Percentiles rank a stretch among this genome's conserved stretches.
Evolutionary conservation across 2,329 filamentous ascomycete species (phyloP).

Genomic region (Pyrenochaeta sp.): DNA sequence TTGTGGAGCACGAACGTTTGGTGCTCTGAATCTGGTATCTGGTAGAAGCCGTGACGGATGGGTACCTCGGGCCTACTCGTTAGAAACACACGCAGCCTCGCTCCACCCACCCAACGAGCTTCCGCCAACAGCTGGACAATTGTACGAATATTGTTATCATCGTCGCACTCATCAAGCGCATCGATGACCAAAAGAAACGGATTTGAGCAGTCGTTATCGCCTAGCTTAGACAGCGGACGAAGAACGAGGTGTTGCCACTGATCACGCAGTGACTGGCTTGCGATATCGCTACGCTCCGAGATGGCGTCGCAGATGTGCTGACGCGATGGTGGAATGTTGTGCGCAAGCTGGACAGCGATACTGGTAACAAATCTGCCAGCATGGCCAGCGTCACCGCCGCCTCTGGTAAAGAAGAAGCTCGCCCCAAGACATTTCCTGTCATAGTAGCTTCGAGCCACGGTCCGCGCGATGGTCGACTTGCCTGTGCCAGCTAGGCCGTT

Average conservation of each 20-base stretch:
- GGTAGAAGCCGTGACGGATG: constrained; percentile 17
- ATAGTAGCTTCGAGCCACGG: constrained; percentile 28
- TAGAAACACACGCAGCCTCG: constrained; percentile 21
- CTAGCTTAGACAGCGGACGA: constrained; percentile 13
- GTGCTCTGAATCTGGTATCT: constrained; percentile 8
- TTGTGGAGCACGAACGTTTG: constrained; percentile 23
- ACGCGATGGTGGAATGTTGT: constrained; percentile 1
- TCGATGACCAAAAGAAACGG: constrained; percentile 25
- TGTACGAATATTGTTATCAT: constrained; percentile 13
- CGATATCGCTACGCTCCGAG: constrained; percentile 10
- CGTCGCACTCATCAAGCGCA: constrained; percentile 46
- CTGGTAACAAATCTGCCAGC: constrained; percentile 22
- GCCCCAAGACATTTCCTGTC: constrained; percentile 11
- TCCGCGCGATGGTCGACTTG: constrained; percentile 45
- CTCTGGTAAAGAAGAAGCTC: constrained; percentile 31
- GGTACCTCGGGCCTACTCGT: constrained; percentile 28
- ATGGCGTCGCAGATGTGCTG: constrained; percentile 16
- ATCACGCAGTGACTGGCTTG: constrained; percentile 16
- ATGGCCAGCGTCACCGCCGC: constrained; percentile 17
- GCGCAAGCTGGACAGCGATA: constrained; percentile 18
- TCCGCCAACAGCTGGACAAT: constrained; percentile 23
- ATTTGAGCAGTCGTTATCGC: neutral
- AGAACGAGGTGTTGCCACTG: constrained; percentile 28
- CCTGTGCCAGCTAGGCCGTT: constrained; percentile 41
- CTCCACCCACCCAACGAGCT: neutral